Percentiles rank a stretch among this genome's conserved stretches.
These are phyloP conservation scores for Tetracentron sinense DNA, from an alignment of 164 flowering plant genomes.

Conservation along the genomic window DNA sequence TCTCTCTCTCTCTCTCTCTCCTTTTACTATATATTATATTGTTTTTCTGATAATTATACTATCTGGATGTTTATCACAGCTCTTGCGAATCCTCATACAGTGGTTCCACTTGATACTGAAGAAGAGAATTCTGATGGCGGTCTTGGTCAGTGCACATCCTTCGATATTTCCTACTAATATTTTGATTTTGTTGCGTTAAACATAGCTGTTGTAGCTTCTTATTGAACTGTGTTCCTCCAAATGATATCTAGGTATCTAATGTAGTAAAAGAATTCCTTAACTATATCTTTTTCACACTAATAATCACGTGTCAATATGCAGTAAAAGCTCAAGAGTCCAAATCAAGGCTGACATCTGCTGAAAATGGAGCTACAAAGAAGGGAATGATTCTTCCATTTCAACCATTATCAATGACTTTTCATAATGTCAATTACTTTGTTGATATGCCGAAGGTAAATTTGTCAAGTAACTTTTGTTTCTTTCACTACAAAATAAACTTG, in stretches of 20 bases:
- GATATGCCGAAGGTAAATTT: slow-evolving; percentile 79
- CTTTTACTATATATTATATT: too few relatives aligned
- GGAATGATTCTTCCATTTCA: slow-evolving; percentile 96
- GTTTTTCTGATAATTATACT: neutral
- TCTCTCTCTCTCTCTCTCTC: neutral
- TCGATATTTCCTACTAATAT: neutral
- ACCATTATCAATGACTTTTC: slow-evolving; percentile 79
- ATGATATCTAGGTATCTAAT: neutral
- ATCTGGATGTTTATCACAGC: slow-evolving; percentile 34
- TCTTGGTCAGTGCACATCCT: slow-evolving; percentile 21
- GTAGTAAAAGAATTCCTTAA: neutral
- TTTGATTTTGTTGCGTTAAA: neutral
- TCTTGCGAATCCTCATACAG: slow-evolving; percentile 43
- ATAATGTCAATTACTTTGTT: slow-evolving; percentile 79
- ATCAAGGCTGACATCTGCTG: slow-evolving; percentile 6
- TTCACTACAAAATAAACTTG: slow-evolving; percentile 38
- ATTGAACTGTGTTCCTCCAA: neutral
- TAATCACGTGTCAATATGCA: slow-evolving; percentile 17
- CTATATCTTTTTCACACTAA: neutral
- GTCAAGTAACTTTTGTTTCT: neutral
- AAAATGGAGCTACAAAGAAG: slow-evolving; percentile 26
- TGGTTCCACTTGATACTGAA: slow-evolving; percentile 26
- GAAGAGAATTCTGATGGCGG: slow-evolving; percentile 26
- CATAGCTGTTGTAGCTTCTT: neutral
- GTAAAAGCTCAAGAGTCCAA: slow-evolving; percentile 16